Evolutionary conservation across 306 rosid species (phyloP), one percentile per base, ranked within the genome.

Genomic region (Trifolium repens): DNA sequence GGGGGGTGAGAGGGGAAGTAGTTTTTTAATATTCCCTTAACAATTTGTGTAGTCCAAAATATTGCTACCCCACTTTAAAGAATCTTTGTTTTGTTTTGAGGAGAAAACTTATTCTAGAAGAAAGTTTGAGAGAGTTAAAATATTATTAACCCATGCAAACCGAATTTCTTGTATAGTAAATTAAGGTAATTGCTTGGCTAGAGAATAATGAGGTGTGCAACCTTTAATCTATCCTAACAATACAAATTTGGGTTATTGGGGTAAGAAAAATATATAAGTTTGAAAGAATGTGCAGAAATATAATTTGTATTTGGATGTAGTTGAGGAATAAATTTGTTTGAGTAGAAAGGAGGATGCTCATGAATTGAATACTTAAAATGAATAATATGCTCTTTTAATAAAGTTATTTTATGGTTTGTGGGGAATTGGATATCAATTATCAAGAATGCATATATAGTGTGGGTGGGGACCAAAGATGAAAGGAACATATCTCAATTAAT

Each of bases 41-140:
- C 49, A 68, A 73, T 67, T 80, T 79, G 81, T 16, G 9, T 24
- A 16, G 55, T 78, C 15, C 65, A 80, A 78, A 79, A 52, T 69
- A 66, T 76, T 69, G 50, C 64, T 47, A 69, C 87, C 84, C 78
- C 86, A 76, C 78, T 19, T 65, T 9, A 5, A 69, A 87, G 96
- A 86, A 90, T 90, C 89, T 84, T 82, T 81, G 88, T 84, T 84
- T 80, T 84, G 81, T 85, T 76, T 77, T 52, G 49, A 81, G 71
- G 66, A 54, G 53, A 53, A 54, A 43, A 82, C 47, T 77, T 46
- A 67, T 66, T 74, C 81, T 79, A 32, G 54, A 77, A 24, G 60
- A 57, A 37, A 12, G 64, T 15, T 6, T 4, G 15, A 54, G 4
- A 46, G 59, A 66, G 37, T 58, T 69, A 27, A 15, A 49, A 66